Percentiles rank a stretch among this genome's conserved stretches.
These are phyloP conservation scores for Lactifluus volemus DNA, from an alignment of 768 basidiomycete genomes.

Conservation along the genomic window DNA sequence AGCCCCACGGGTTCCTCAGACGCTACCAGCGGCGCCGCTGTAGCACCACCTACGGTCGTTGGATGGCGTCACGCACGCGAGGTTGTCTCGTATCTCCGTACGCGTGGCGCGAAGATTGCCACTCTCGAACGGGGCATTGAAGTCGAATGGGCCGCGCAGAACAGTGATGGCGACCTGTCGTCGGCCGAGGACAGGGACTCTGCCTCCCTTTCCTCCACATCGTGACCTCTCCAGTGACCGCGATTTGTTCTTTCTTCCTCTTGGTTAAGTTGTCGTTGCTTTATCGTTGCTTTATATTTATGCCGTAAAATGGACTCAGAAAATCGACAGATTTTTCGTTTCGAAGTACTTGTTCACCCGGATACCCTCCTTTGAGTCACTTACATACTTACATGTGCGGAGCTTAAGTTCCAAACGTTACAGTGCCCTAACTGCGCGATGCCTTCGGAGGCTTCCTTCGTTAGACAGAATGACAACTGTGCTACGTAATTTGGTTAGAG, in stretches of 20 bases:
- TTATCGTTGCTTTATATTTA: not conserved
- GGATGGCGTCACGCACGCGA: constrained; percentile 65
- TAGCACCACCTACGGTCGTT: constrained; percentile 18
- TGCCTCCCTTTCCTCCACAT: not conserved
- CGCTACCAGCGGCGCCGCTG: constrained; percentile 24
- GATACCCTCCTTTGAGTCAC: too few relatives aligned
- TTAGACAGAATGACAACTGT: not conserved
- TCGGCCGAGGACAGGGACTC: constrained; percentile 11
- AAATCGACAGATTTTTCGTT: not conserved
- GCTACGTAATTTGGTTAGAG: not conserved
- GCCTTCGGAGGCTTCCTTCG: too few relatives aligned
- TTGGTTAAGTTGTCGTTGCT: not conserved
- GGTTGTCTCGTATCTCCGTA: constrained; percentile 61
- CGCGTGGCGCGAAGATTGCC: constrained; percentile 63
- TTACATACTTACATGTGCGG: not conserved
- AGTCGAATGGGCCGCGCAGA: constrained; percentile 67
- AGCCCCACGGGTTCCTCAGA: constrained; percentile 19
- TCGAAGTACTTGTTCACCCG: not conserved
- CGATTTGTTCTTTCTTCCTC: not conserved
- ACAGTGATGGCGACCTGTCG: constrained; percentile 48
- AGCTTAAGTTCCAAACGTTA: too few relatives aligned
- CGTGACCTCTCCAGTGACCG: not conserved
- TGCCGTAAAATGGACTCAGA: not conserved
- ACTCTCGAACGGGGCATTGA: constrained; percentile 37
- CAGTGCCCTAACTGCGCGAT: too few relatives aligned